Conservation (phyloP, 345 rosid species). For the Eucalyptus viminalis region DNA sequence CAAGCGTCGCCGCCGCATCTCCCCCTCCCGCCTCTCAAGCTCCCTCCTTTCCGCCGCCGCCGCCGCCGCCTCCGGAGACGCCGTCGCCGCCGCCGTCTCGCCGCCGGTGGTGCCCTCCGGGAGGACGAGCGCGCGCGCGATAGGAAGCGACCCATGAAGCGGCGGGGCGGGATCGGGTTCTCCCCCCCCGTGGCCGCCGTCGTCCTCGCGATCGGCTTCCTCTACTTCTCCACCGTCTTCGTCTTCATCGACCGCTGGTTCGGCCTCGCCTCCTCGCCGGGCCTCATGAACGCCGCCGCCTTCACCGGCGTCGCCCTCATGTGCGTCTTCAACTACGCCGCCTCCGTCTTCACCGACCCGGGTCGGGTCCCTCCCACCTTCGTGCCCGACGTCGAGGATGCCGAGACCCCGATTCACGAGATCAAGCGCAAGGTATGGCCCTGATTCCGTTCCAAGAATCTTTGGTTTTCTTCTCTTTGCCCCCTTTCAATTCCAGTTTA, state of each 20-base stretch:
- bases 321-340: constrained; percentile 46
- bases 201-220: constrained; percentile 43
- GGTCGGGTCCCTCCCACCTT: constrained; percentile 66
- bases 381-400: constrained; percentile 74
- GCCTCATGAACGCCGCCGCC: constrained; percentile 55
- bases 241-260: constrained; percentile 84
- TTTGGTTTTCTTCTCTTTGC: neutral
- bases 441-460: neutral
- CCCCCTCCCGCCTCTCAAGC: neutral
- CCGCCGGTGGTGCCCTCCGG: neutral
- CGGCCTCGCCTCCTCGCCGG: constrained; percentile 73
- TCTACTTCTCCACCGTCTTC: constrained; percentile 66
- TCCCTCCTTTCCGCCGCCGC: neutral
- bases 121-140: neutral
- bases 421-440: constrained; percentile 76
- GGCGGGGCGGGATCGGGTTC: constrained; percentile 27
- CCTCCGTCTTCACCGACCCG: constrained; percentile 68
- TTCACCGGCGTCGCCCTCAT: constrained; percentile 63
- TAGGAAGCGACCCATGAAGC: constrained; percentile 19
- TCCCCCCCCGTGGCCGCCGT: constrained; percentile 68
- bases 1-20: neutral
- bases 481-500: neutral
- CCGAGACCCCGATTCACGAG: constrained; percentile 57
- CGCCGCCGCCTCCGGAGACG: neutral
- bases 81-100: neutral